Percentiles rank a stretch among this genome's conserved stretches.
Evolutionary conservation across 164 flowering plant genomes (phyloP).

Genomic region (Pachysandra terminalis): DNA sequence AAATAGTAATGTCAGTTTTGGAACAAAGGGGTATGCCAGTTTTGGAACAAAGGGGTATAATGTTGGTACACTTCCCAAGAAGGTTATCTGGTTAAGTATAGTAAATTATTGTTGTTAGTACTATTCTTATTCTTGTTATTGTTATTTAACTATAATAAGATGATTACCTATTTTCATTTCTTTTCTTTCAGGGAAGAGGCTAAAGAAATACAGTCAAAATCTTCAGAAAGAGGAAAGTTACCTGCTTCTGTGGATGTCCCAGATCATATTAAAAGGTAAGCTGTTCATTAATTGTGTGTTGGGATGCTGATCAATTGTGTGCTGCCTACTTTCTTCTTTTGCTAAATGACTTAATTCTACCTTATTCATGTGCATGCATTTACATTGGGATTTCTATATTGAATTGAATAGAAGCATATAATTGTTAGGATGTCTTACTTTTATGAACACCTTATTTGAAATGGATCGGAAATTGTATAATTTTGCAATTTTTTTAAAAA

Average conservation of each 20-base stretch:
- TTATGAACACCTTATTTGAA: too few relatives aligned
- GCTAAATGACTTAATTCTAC: neutral
- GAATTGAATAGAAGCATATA: neutral
- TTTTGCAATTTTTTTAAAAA: too few relatives aligned
- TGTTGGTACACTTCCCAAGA: too few relatives aligned
- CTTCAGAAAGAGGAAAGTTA: conserved; percentile 13
- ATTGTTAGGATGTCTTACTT: too few relatives aligned
- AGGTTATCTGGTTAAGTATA: too few relatives aligned
- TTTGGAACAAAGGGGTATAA: too few relatives aligned
- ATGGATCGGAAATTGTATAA: too few relatives aligned
- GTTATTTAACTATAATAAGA: neutral
- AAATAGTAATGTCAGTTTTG: too few relatives aligned
- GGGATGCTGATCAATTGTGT: neutral
- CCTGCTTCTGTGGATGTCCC: conserved; percentile 34
- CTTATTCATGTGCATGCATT: neutral
- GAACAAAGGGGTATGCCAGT: too few relatives aligned
- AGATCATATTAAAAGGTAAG: conserved; percentile 44
- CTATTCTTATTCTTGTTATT: neutral
- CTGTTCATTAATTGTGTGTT: neutral
- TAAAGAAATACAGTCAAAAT: conserved; percentile 36
- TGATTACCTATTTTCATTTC: neutral
- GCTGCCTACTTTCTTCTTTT: neutral
- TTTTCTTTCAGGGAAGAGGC: conserved; percentile 59
- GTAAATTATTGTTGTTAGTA: too few relatives aligned
- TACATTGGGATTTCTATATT: neutral